phyloP scores from a whole-genome alignment of 768 basidiomycete species.

The Leucogyrophana mollusca region DNA sequence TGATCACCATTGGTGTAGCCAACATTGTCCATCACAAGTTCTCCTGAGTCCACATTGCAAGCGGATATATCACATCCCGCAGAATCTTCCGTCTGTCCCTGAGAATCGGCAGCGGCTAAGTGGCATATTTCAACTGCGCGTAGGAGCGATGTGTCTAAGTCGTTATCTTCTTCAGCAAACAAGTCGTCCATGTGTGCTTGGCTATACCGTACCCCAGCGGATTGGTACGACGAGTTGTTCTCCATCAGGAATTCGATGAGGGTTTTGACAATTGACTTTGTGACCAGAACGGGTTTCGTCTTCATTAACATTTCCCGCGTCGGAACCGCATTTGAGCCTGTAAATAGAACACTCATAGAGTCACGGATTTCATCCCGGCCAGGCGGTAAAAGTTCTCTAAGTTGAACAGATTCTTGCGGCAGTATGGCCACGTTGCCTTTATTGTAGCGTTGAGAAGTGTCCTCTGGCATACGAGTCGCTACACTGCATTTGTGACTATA shows the following conservation, averaged over 20 bases:
- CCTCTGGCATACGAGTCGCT: not conserved
- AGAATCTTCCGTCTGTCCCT: not conserved
- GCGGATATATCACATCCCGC: not conserved
- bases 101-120: not conserved
- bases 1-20: not conserved
- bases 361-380: not conserved
- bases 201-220: not conserved
- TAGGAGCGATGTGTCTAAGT: not conserved
- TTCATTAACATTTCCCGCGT: not conserved
- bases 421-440: not conserved
- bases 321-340: not conserved
- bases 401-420: not conserved
- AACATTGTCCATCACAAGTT: constrained; percentile 1
- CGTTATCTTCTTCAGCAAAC: not conserved
- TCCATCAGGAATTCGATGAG: not conserved
- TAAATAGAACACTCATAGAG: not conserved
- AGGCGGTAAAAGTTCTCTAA: not conserved
- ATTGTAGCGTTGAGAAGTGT: not conserved
- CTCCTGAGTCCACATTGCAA: not conserved
- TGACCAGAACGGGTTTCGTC: not conserved
- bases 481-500: not conserved
- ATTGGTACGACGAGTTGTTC: not conserved
- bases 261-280: not conserved
- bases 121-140: not conserved
- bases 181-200: not conserved